These are phyloP conservation scores for Grifola frondosa DNA, from an alignment of 1,284 basidiomycete species.

Conservation along the genomic window DNA sequence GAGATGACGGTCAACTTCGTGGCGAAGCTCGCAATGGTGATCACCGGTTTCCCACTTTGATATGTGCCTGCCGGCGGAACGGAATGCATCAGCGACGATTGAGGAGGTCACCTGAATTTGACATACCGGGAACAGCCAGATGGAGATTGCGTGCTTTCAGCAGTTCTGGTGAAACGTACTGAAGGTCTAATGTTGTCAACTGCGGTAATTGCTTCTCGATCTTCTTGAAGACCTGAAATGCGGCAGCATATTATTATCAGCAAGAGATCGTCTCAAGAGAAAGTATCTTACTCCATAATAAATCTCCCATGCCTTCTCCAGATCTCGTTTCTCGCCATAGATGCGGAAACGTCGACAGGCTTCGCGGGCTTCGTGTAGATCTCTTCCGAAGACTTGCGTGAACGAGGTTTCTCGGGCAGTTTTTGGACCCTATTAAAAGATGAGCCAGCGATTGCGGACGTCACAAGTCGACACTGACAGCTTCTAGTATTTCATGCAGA, in stretches of 20 bases:
- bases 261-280: background rate
- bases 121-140: conserved; percentile 87
- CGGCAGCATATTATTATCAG: too few relatives aligned
- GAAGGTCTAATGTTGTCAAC: conserved; percentile 90
- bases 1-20: conserved; percentile 91
- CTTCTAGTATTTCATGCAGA: conserved; percentile 91
- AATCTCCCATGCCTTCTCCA: conserved; percentile 99
- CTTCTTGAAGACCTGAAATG: conserved; percentile 91
- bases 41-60: conserved; percentile 84
- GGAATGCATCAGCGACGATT: too few relatives aligned
- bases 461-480: conserved; percentile 46
- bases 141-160: conserved; percentile 90
- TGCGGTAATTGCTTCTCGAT: conserved; percentile 93
- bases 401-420: conserved; percentile 97
- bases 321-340: conserved; percentile 85
- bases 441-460: conserved; percentile 2
- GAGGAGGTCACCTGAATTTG: too few relatives aligned
- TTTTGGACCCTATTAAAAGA: conserved; percentile 71
- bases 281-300: conserved; percentile 80
- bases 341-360: conserved; percentile 86
- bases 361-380: conserved; percentile 92
- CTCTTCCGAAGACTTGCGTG: conserved; percentile 91
- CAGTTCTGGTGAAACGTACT: conserved; percentile 95
- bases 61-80: conserved; percentile 74
- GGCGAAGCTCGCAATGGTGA: conserved; percentile 83